Evolutionary conservation across 345 rosid genomes (phyloP).

Genomic region (Cardiospermum halicacabum): DNA sequence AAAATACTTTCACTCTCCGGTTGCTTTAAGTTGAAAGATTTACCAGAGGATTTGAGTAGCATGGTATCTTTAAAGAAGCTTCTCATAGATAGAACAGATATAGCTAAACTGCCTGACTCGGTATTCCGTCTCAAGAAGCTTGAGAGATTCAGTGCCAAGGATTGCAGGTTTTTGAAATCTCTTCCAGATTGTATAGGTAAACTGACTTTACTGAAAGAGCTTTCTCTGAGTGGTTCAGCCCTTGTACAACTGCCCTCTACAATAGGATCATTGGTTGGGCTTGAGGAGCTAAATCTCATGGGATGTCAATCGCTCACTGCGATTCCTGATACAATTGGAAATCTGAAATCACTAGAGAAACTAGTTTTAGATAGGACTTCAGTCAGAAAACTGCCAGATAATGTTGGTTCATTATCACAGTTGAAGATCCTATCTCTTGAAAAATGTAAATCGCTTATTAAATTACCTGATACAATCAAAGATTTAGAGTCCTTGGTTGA

Average conservation of each 20-base stretch:
- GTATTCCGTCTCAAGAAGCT: constrained; percentile 15
- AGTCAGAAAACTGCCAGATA: constrained; percentile 1
- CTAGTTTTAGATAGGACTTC: background rate
- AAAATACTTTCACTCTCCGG: constrained; percentile 1
- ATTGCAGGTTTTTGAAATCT: constrained; percentile 3
- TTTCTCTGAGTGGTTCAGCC: constrained; percentile 9
- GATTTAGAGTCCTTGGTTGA: constrained; percentile 1
- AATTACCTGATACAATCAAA: constrained; percentile 1
- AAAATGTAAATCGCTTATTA: background rate
- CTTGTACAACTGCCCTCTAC: constrained; percentile 9
- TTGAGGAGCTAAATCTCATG: constrained; percentile 9
- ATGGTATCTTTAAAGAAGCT: constrained; percentile 17
- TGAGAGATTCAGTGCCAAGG: constrained; percentile 13
- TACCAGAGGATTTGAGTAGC: constrained; percentile 12
- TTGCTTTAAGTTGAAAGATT: constrained; percentile 2
- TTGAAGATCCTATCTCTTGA: background rate
- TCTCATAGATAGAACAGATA: constrained; percentile 16
- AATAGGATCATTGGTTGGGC: constrained; percentile 9
- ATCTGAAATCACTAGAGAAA: constrained; percentile 8
- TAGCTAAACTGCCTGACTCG: constrained; percentile 8
- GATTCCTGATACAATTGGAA: constrained; percentile 20
- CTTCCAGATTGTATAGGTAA: constrained; percentile 13
- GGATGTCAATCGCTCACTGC: constrained; percentile 12
- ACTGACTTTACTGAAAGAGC: constrained; percentile 17
- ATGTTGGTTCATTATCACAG: background rate